Conservation (phyloP, 805 yeast genomes). For the Clavispora phyllophila region DNA sequence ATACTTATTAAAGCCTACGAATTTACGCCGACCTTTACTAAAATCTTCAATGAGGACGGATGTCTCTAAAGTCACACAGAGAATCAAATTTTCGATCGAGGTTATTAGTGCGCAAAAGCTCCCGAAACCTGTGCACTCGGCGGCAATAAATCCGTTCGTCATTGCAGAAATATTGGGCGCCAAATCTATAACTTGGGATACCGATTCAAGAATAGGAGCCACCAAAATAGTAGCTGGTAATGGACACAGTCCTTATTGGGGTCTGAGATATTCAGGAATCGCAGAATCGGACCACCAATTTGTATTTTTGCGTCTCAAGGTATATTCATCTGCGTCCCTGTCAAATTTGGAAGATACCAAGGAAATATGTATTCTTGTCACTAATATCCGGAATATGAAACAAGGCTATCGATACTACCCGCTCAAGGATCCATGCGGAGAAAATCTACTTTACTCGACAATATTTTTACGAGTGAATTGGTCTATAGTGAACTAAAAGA, state of each 20-base stretch:
- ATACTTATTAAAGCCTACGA: slow-evolving; percentile 69
- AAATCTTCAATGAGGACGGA: slow-evolving; percentile 16
- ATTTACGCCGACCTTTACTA: slow-evolving; percentile 33
- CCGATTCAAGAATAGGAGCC: slow-evolving; percentile 2
- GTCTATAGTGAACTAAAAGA: neutral
- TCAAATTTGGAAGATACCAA: slow-evolving; percentile 18
- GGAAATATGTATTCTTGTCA: slow-evolving; percentile 54
- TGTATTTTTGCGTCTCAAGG: slow-evolving; percentile 51
- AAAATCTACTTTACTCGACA: slow-evolving; percentile 55
- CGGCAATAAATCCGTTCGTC: slow-evolving; percentile 55
- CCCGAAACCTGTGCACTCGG: slow-evolving; percentile 56
- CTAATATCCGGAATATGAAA: slow-evolving; percentile 57
- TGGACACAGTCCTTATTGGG: slow-evolving; percentile 90
- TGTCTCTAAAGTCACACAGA: neutral
- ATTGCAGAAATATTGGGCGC: slow-evolving; percentile 56
- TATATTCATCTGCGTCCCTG: slow-evolving; percentile 32
- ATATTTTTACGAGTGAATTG: slow-evolving; percentile 33
- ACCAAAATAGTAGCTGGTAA: slow-evolving; percentile 46
- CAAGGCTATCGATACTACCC: slow-evolving; percentile 83
- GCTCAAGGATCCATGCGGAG: slow-evolving; percentile 73
- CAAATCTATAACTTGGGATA: slow-evolving; percentile 19
- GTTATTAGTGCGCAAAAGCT: slow-evolving; percentile 82
- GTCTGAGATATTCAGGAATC: slow-evolving; percentile 44
- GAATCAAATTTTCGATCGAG: slow-evolving; percentile 20
- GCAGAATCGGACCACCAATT: slow-evolving; percentile 36